Evolutionary conservation across 2,329 filamentous ascomycete species (phyloP), one percentile per base, ranked within the genome.

Genomic region (Fusarium siculi): DNA sequence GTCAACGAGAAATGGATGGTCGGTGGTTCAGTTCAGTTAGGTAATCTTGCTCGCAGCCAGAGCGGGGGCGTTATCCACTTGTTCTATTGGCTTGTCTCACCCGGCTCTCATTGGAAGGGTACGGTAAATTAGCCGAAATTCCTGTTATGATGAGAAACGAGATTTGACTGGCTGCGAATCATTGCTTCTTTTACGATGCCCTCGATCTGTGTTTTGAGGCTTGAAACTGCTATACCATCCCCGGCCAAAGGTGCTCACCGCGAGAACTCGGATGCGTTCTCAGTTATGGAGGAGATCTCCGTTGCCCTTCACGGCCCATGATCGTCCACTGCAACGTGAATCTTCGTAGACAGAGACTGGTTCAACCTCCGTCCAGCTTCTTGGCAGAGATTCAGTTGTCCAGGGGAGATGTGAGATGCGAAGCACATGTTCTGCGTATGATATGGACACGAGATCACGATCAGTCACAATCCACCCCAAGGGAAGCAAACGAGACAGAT

Each of bases 1-100:
- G 82, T 81, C 82, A 84, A 84, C 82, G 63, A 63, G 80, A 79
- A 78, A 69, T 64, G 39, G 79, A 78, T 79, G 72, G 52, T 46
- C 39, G 49, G 43, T 66, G 36, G 55, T 44, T 44, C 40, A 44
- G 47, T 44, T 36, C 40, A 44, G 66, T 63, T 79, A 78, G 74
- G 72, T 78, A 70, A 68, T 56, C 62, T 40, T 53, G 11, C n/a
- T 54, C 50, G 15, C 15, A 40, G 58, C 36, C 43, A 39, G 32
- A 40, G 66, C 60, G 43, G 64, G 49, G 44, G 9, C 15, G 14
- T 19, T 34, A 39, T 54, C 66, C 66, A 68, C 66, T 56, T 66
- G 61, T 68, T 66, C 52, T 55, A 60, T 70, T 73, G 71, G 70
- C 43, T 55, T 66, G 71, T 68, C 54, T 58, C 47, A 73, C 49